These are phyloP conservation scores for Gossypium schwendimanii DNA, from an alignment of 441 rosid genomes.

Conservation along the genomic window DNA sequence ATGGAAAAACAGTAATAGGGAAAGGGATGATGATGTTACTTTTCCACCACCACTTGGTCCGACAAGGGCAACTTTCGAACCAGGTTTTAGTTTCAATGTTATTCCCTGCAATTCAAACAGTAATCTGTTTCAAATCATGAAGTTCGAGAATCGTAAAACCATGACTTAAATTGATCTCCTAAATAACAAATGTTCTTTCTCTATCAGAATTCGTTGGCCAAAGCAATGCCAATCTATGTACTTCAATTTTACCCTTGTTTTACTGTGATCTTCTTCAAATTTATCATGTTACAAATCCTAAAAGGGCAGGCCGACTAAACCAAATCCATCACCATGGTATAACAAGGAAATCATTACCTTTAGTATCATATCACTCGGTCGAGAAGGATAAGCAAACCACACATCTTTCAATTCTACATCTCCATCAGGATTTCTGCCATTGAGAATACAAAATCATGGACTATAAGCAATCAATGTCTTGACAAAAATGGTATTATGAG, in stretches of 20 bases:
- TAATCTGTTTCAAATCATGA: not conserved
- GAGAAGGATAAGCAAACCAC: conserved; percentile 96
- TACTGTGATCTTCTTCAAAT: not conserved
- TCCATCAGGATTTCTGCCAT: conserved; percentile 67
- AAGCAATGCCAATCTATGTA: not conserved
- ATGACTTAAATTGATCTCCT: not conserved
- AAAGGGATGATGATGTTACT: conserved; percentile 30
- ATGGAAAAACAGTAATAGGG: not conserved
- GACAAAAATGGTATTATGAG: not conserved
- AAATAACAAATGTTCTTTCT: not conserved
- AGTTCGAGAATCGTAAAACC: not conserved
- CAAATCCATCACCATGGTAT: not conserved
- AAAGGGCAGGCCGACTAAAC: not conserved
- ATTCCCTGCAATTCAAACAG: conserved; percentile 53
- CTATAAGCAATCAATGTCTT: not conserved
- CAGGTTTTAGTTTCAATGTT: conserved; percentile 67
- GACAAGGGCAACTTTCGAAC: conserved; percentile 87
- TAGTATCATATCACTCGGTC: conserved; percentile 82
- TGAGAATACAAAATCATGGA: not conserved
- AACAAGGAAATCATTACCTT: conserved; percentile 42
- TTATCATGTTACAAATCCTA: not conserved
- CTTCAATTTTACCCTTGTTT: not conserved
- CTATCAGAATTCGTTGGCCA: not conserved
- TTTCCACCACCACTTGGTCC: conserved; percentile 99
- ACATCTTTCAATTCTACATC: conserved; percentile 83